Conservation (phyloP, 2,329 filamentous ascomycete species). For the Didymellaceae sp. region DNA sequence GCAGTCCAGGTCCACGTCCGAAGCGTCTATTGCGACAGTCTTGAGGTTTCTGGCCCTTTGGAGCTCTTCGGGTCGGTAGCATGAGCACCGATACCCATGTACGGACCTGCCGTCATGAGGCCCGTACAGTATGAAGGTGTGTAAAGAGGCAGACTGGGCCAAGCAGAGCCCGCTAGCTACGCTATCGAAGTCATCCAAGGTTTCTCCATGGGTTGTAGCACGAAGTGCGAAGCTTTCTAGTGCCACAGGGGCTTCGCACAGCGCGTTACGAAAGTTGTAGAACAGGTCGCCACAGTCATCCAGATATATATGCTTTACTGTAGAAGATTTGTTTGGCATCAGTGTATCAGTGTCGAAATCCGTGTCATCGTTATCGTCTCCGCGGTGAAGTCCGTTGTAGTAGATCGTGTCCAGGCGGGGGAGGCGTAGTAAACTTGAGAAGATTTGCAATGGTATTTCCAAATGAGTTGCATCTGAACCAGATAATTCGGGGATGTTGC, state of each 20-base stretch:
- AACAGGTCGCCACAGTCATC: conserved; percentile 12
- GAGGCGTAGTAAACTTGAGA: conserved; percentile 12
- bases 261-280: neutral
- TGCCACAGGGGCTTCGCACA: neutral
- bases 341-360: neutral
- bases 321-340: conserved; percentile 2
- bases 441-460: neutral
- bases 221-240: conserved; percentile 17
- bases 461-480: too few relatives aligned
- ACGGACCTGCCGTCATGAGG: neutral
- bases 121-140: conserved; percentile 20
- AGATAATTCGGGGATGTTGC: too few relatives aligned
- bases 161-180: neutral
- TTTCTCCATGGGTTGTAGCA: neutral
- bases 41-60: neutral
- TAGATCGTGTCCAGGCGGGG: conserved; percentile 17
- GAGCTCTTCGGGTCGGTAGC: conserved; percentile 13
- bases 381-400: conserved; percentile 2
- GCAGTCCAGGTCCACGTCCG: conserved; percentile 6
- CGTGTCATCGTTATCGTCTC: neutral
- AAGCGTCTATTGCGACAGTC: conserved; percentile 4
- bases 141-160: neutral
- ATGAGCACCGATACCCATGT: conserved; percentile 6
- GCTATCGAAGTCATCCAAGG: conserved; percentile 1
- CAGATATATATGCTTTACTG: conserved; percentile 19